Evolutionary conservation across 257 asterid genomes (phyloP).

Genomic region (Dorcoceras hygrometricum): DNA sequence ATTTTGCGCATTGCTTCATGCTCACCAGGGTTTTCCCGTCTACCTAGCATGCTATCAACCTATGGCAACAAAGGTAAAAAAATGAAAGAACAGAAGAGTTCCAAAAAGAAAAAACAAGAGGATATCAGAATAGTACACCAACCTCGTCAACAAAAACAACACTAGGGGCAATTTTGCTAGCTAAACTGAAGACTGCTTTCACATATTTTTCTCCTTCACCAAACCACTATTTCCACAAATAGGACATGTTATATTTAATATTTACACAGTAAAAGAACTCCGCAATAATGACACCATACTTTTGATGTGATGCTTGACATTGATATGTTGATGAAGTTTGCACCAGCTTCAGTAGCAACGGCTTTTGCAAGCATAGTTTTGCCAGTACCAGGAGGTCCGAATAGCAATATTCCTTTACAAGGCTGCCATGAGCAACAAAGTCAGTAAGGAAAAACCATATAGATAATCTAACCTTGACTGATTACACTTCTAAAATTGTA

Average conservation of each 20-base stretch:
- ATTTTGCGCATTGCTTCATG: slow-evolving; percentile 98
- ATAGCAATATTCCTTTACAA: slow-evolving; percentile 89
- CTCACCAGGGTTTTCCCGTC: slow-evolving; percentile 95
- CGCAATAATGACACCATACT: slow-evolving; percentile 31
- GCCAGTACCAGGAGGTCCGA: slow-evolving; percentile 94
- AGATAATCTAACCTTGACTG: slow-evolving; percentile 4
- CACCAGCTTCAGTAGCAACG: slow-evolving; percentile 93
- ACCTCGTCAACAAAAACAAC: slow-evolving; percentile 91
- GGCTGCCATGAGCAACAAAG: slow-evolving; percentile 51
- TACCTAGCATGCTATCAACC: slow-evolving; percentile 97
- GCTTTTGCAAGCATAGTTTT: slow-evolving; percentile 96
- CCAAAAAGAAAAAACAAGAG: slow-evolving; percentile 8
- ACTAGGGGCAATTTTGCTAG: slow-evolving; percentile 87
- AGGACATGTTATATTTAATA: neutral
- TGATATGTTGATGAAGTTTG: slow-evolving; percentile 85
- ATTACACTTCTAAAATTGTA: slow-evolving; percentile 17
- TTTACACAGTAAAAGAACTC: neutral
- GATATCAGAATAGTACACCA: slow-evolving; percentile 23
- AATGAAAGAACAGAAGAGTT: slow-evolving; percentile 7
- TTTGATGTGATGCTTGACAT: slow-evolving; percentile 90
- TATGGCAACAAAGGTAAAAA: slow-evolving; percentile 19
- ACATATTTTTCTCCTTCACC: slow-evolving; percentile 94
- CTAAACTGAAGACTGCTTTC: slow-evolving; percentile 81
- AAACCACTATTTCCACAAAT: slow-evolving; percentile 59
- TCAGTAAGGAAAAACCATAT: slow-evolving; percentile 20